Percentiles rank a stretch among this genome's conserved stretches.
phyloP scores from a whole-genome alignment of 2,329 filamentous ascomycete species.

The Pyrenochaeta sp. region DNA sequence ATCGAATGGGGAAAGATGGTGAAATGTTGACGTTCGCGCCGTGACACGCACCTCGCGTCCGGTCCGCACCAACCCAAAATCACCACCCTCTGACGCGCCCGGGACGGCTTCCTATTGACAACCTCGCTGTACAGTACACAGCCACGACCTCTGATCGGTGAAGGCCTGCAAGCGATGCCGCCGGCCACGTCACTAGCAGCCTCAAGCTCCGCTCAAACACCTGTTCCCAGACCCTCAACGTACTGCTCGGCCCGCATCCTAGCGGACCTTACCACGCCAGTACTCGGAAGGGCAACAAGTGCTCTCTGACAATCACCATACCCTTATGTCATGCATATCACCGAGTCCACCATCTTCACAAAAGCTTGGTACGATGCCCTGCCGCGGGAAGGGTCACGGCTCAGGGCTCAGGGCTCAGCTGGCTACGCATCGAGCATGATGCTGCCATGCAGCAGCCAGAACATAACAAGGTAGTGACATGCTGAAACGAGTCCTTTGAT shows the following conservation, averaged over 20 bases:
- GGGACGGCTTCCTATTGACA: slow-evolving; percentile 27
- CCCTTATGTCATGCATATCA: neutral
- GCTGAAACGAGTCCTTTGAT: neutral
- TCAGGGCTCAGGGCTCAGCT: neutral
- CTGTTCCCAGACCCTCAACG: slow-evolving; percentile 17
- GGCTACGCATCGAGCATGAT: neutral
- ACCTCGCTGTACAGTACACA: neutral
- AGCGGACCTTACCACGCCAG: slow-evolving; percentile 1
- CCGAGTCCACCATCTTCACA: slow-evolving; percentile 2
- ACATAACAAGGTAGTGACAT: neutral
- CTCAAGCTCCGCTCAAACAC: slow-evolving; percentile 17
- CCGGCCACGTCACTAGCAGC: slow-evolving; percentile 6
- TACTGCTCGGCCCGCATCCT: neutral
- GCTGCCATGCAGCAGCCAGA: neutral
- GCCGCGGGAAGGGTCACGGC: neutral
- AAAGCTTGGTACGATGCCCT: slow-evolving; percentile 1
- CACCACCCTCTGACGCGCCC: slow-evolving; percentile 15
- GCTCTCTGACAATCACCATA: neutral
- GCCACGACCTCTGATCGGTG: slow-evolving; percentile 23
- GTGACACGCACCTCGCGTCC: neutral
- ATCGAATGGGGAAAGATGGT: neutral
- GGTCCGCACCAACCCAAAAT: slow-evolving; percentile 2
- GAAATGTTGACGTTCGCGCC: neutral
- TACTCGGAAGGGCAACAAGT: neutral
- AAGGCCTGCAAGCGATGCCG: slow-evolving; percentile 14